Evolutionary conservation across 2,329 filamentous ascomycete genomes (phyloP), one percentile per base, ranked within the genome.

Genomic region (Colletotrichum lindemuthianum): DNA sequence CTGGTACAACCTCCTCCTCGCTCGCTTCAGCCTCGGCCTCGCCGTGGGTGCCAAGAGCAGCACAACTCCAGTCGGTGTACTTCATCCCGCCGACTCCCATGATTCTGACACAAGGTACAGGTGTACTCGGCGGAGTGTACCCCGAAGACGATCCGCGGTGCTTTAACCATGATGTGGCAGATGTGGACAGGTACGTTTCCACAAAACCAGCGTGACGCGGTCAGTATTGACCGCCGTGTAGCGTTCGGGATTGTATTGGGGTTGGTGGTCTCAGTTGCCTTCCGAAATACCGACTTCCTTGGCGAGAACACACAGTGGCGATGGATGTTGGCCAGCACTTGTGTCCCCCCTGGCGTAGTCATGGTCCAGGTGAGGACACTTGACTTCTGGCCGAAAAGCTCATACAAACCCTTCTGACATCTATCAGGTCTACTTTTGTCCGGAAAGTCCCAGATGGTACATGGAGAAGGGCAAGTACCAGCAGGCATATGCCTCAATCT

Each of bases 371-470:
- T 65, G 37, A 33, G 24, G 0, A 0, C 11, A 11, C 44, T 3
- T 8, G 13, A 43, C 1, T n/a, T 33, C 36, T 56, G 2, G 45
- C 11, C 11, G 5, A 11, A 11, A 32, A 8, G 10, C 15, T 34
- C 16, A 48, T 12, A 33, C 32, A 5, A 24, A 8, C n/a, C 5
- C 37, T 37, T n/a, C 59, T 45, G 13, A 49, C 33, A 0, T 4
- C 6, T 2, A 7, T 10, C 2, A 65, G 63, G 78, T 87, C n/a
- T 87, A 81, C 58, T 78, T 85, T 59, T 85, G 83, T 45, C 83
- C 84, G 0, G 83, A 86, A 60, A 84, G 81, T 2, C 83, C 84
- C 3, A 78, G 83, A 32, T 86, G 83, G 82, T 82, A 80, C 59
- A 84, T 86, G 72, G 82, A 84, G 43, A 84, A 82, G 59, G 78